Conservation (phyloP, 306 rosid species). For the Fagus crenata region DNA sequence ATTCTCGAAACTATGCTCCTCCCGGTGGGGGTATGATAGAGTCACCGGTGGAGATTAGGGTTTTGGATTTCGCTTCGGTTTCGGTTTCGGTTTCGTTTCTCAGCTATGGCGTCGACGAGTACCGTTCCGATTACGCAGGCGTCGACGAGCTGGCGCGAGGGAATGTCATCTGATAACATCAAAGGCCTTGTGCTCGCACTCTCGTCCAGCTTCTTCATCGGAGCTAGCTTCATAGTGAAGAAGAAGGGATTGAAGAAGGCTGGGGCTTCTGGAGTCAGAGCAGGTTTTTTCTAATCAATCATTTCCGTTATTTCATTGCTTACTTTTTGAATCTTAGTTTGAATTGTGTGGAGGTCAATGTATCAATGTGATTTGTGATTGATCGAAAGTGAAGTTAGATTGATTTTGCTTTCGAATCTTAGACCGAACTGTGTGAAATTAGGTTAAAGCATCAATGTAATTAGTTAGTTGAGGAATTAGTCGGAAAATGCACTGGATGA, state of each 20-base stretch:
- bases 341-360: not conserved
- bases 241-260: conserved; percentile 91
- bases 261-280: conserved; percentile 84
- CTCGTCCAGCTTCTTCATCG: conserved; percentile 83
- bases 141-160: conserved; percentile 67
- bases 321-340: not conserved
- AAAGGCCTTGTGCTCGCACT: conserved; percentile 78
- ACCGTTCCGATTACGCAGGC: conserved; percentile 17
- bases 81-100: not conserved
- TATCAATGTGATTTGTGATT: not conserved
- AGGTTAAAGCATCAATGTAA: not conserved
- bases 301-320: not conserved
- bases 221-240: conserved; percentile 86
- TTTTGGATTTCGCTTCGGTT: conserved; percentile 21
- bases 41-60: conserved; percentile 35
- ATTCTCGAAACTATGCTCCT: not conserved
- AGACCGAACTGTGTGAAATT: not conserved
- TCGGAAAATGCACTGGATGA: not conserved
- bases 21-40: conserved; percentile 12
- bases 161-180: conserved; percentile 78
- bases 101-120: conserved; percentile 32
- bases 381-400: too few relatives aligned
- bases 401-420: not conserved
- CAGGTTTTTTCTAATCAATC: conserved; percentile 43
- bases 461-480: not conserved